phyloP scores from a whole-genome alignment of 306 rosid species.

The Echinosophora koreensis region DNA sequence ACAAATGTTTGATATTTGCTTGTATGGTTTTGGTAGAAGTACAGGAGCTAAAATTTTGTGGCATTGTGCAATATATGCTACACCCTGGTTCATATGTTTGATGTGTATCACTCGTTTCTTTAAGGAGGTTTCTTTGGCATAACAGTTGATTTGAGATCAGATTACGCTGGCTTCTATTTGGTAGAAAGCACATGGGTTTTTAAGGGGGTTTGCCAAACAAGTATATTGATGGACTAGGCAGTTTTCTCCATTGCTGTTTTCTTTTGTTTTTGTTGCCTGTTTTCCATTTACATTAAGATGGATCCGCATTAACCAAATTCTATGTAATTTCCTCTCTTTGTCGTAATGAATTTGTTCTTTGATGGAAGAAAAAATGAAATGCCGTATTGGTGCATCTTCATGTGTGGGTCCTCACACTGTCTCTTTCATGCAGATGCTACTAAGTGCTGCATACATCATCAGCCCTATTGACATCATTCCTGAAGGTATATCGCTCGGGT shows the following conservation, averaged over 20 bases:
- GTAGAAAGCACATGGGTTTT: neutral
- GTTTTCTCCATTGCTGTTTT: neutral
- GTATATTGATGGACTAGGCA: neutral
- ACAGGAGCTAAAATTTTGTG: neutral
- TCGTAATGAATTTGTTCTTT: constrained; percentile 6
- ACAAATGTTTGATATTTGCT: neutral
- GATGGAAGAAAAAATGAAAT: neutral
- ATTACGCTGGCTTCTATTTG: neutral
- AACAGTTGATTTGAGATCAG: neutral
- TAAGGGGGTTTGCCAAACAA: neutral
- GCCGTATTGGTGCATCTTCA: neutral
- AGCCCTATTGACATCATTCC: constrained; percentile 96
- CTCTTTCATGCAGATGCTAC: constrained; percentile 62
- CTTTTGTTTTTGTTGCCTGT: neutral
- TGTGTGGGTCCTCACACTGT: constrained; percentile 24
- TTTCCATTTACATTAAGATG: neutral
- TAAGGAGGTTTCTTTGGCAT: neutral
- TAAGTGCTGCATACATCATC: constrained; percentile 65
- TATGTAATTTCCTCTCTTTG: neutral
- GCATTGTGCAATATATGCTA: neutral
- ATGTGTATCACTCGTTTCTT: neutral
- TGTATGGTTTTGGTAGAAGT: neutral
- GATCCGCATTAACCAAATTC: neutral
- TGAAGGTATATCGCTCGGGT: constrained; percentile 61
- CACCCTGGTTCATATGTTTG: neutral